phyloP scores from a whole-genome alignment of 306 rosid species.

The Cucurbita maxima region DNA sequence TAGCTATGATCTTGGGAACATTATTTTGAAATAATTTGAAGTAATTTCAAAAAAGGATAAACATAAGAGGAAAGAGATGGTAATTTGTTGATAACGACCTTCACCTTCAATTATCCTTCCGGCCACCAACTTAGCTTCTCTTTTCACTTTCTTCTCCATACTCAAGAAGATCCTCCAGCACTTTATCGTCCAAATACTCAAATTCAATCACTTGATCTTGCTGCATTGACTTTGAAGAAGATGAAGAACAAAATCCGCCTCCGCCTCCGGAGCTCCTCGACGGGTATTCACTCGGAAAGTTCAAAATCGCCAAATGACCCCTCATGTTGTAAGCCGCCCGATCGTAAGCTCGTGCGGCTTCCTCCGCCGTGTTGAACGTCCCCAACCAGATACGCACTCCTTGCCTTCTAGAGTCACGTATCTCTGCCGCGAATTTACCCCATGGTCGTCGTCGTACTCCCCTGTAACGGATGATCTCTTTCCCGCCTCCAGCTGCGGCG shows the following conservation, averaged over 20 bases:
- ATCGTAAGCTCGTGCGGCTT: constrained; percentile 90
- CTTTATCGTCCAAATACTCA: constrained; percentile 61
- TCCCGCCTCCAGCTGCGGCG: not conserved
- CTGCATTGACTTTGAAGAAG: constrained; percentile 20
- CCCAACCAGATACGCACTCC: constrained; percentile 75
- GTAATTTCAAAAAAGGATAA: not conserved
- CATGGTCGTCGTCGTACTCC: constrained; percentile 73
- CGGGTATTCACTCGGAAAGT: constrained; percentile 58
- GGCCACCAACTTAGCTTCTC: not conserved
- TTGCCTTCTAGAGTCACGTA: constrained; percentile 61
- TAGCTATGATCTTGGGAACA: too few relatives aligned
- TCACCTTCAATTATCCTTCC: not conserved
- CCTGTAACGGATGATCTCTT: constrained; percentile 23
- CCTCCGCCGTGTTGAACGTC: constrained; percentile 81
- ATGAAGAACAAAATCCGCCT: not conserved
- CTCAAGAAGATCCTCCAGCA: constrained; percentile 81
- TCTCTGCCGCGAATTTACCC: constrained; percentile 95
- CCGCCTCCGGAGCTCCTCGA: not conserved
- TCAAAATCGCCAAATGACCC: constrained; percentile 68
- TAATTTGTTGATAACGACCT: not conserved
- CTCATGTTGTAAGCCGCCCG: constrained; percentile 80
- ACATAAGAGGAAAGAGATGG: not conserved
- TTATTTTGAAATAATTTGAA: too few relatives aligned
- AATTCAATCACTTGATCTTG: constrained; percentile 49
- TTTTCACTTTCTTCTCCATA: constrained; percentile 24